Percentiles rank a stretch among this genome's conserved stretches.
Conservation (phyloP, 2,329 filamentous ascomycete genomes). For the Grosmannia serpens region DNA sequence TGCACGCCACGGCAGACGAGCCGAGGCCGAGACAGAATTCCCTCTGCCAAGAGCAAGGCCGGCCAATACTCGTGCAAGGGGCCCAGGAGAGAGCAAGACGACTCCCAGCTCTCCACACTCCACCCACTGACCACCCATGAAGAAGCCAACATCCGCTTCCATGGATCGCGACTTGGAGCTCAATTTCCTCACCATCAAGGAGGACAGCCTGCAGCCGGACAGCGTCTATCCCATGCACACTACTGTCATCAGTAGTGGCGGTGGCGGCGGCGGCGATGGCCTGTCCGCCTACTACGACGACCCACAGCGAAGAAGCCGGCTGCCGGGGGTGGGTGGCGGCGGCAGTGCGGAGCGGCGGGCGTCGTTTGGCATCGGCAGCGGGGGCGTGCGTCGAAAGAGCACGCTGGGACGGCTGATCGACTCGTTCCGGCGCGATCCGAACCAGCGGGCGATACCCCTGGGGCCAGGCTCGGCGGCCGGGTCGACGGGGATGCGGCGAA, state of each 20-base stretch:
- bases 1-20: background rate
- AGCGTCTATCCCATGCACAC: slow-evolving; percentile 11
- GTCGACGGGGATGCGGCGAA: background rate
- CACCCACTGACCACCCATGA: background rate
- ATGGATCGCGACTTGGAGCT: slow-evolving; percentile 15
- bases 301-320: background rate
- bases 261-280: background rate
- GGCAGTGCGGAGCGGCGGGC: slow-evolving; percentile 5
- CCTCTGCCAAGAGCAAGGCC: background rate
- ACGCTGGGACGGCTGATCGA: slow-evolving; percentile 34
- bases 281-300: background rate
- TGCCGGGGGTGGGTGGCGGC: background rate
- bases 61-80: no score
- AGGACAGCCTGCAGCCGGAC: slow-evolving; percentile 11
- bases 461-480: background rate
- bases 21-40: background rate
- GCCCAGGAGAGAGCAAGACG: background rate
- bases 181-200: slow-evolving; percentile 14
- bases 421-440: slow-evolving; percentile 52
- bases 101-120: background rate
- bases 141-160: slow-evolving; percentile 3
- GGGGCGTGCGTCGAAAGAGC: slow-evolving; percentile 2
- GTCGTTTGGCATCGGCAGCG: slow-evolving; percentile 10
- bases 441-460: slow-evolving; percentile 24
- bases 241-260: background rate